Evolutionary conservation across 1,139 yeast species (phyloP).

Genomic region (Debaryomyces udenii): DNA sequence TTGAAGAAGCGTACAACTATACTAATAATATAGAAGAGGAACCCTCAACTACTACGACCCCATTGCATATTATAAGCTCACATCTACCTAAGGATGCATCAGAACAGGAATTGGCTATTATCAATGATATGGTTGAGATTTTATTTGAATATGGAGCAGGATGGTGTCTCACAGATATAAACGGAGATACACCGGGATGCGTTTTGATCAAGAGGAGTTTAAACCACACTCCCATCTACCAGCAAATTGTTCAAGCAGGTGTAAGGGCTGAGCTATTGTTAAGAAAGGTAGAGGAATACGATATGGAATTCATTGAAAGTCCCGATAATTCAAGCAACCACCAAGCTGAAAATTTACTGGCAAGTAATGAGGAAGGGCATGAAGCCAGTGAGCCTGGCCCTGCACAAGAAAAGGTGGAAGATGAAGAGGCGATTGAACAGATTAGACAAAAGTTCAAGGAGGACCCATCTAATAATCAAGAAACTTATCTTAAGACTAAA

Average conservation of each 20-base stretch:
- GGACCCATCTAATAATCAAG: slow-evolving; percentile 68
- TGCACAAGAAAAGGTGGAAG: slow-evolving; percentile 17
- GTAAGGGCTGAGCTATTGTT: slow-evolving; percentile 84
- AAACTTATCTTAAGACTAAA: slow-evolving; percentile 65
- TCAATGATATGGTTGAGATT: slow-evolving; percentile 58
- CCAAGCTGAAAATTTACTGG: slow-evolving; percentile 13
- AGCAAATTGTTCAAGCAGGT: slow-evolving; percentile 78
- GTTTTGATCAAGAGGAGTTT: slow-evolving; percentile 56
- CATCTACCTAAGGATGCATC: slow-evolving; percentile 50
- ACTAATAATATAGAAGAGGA: slow-evolving; percentile 45
- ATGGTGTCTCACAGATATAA: slow-evolving; percentile 74
- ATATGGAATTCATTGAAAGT: slow-evolving; percentile 42
- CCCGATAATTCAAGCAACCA: slow-evolving; percentile 31
- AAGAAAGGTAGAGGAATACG: slow-evolving; percentile 69
- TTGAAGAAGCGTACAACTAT: slow-evolving; percentile 70
- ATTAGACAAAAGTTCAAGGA: slow-evolving; percentile 21
- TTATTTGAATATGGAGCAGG: slow-evolving; percentile 89
- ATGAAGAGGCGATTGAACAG: slow-evolving; percentile 19
- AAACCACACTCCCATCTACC: slow-evolving; percentile 45
- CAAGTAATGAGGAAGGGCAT: slow-evolving; percentile 16
- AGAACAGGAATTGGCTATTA: slow-evolving; percentile 48
- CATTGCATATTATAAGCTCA: slow-evolving; percentile 68
- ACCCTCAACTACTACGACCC: slow-evolving; percentile 61
- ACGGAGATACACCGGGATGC: slow-evolving; percentile 79
- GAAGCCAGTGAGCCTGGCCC: slow-evolving; percentile 18